These are phyloP conservation scores for Ustilago shanxiensis DNA, from an alignment of 1,284 basidiomycete genomes.

Conservation along the genomic window DNA sequence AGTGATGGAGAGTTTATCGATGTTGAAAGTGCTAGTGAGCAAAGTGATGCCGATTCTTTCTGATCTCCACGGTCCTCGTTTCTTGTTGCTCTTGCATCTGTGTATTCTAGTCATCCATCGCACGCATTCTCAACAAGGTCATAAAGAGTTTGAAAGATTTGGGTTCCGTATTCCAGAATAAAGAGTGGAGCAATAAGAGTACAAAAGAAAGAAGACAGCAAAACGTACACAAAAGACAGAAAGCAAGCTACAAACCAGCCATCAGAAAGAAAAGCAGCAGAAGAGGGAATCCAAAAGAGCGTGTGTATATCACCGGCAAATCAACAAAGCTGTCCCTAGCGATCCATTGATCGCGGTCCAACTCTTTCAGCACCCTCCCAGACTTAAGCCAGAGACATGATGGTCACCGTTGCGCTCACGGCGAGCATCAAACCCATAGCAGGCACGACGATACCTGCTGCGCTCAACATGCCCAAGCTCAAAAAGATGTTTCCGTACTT, in stretches of 20 bases:
- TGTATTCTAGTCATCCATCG: not conserved
- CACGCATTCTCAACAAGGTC: not conserved
- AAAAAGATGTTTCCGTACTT: constrained; percentile 59
- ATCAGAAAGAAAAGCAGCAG: not conserved
- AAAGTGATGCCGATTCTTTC: constrained; percentile 52
- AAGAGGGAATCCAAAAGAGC: not conserved
- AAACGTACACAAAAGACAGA: not conserved
- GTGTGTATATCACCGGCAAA: not conserved
- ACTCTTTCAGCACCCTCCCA: not conserved
- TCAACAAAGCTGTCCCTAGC: not conserved
- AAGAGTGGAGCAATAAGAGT: constrained; percentile 5
- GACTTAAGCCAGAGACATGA: not conserved
- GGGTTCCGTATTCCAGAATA: not conserved
- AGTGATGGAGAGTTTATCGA: constrained; percentile 56
- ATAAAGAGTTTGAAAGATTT: not conserved
- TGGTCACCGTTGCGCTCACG: not conserved
- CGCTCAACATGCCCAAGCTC: constrained; percentile 36
- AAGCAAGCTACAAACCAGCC: not conserved
- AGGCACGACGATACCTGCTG: not conserved
- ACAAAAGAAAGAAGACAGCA: not conserved
- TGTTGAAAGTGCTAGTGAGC: constrained; percentile 49
- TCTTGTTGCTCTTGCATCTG: not conserved
- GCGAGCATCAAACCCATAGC: not conserved
- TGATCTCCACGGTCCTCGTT: not conserved
- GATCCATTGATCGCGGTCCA: not conserved